These are phyloP conservation scores for Strigomonas culicis DNA, from an alignment of 208 protist species.

Conservation along the genomic window DNA sequence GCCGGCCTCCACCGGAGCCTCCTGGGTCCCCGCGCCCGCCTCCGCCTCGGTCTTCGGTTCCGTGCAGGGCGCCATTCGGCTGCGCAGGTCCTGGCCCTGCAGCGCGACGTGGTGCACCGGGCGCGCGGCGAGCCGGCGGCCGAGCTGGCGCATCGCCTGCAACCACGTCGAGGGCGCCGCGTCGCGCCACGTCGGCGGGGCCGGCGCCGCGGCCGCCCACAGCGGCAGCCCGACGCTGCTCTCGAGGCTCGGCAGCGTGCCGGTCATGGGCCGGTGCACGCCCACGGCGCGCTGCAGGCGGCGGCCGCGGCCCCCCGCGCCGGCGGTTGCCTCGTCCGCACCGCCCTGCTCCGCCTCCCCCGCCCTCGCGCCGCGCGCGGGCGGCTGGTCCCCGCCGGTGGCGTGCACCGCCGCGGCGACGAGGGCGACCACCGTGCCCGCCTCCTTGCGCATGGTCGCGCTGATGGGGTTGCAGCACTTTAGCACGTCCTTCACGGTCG, in stretches of 20 bases:
- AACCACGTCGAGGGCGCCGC: conserved; percentile 56
- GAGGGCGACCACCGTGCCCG: conserved; percentile 55
- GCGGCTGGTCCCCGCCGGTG: conserved; percentile 8
- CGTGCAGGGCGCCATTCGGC: conserved; percentile 16
- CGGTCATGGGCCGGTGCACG: conserved; percentile 75
- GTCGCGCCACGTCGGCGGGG: conserved; percentile 10
- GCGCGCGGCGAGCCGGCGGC: conserved; percentile 28
- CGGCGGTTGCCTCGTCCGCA: not conserved
- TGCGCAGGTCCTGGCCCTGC: conserved; percentile 48
- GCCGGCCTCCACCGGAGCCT: not conserved
- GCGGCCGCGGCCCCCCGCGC: not conserved
- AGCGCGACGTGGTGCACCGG: conserved; percentile 35
- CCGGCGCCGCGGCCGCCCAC: conserved; percentile 1
- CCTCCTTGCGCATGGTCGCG: conserved; percentile 51
- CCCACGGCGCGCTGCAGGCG: conserved; percentile 14
- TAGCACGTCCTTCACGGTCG: conserved; percentile 62
- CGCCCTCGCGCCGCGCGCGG: not conserved
- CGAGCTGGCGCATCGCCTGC: conserved; percentile 40
- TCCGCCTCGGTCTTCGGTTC: conserved; percentile 10
- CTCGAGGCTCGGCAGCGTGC: conserved; percentile 64
- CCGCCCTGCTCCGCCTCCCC: not conserved
- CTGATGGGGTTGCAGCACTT: conserved; percentile 74
- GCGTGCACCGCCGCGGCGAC: conserved; percentile 40
- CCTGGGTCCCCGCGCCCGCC: not conserved
- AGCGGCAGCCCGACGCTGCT: conserved; percentile 13